These are phyloP conservation scores for Beauveria varroae DNA, from an alignment of 2,329 filamentous ascomycete genomes.

Conservation along the genomic window DNA sequence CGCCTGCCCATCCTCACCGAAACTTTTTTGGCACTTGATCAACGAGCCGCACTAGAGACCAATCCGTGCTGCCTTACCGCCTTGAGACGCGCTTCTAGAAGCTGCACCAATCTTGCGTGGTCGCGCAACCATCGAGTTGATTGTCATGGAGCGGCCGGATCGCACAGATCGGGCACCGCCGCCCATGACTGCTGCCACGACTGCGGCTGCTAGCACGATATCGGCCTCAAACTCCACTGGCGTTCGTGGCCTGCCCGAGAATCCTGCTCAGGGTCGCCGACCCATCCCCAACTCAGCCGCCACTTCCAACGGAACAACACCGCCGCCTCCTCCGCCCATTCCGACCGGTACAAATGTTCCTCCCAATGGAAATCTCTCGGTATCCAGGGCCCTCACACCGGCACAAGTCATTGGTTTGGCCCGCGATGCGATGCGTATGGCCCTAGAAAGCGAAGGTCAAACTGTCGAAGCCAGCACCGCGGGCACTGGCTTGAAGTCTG, in stretches of 20 bases:
- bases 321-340: constrained; percentile 38
- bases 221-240: background rate
- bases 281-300: constrained; percentile 31
- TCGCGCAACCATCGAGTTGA: constrained; percentile 14
- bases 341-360: constrained; percentile 40
- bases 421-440: constrained; percentile 59
- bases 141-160: constrained; percentile 26
- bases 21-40: constrained; percentile 7
- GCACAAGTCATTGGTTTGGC: constrained; percentile 59
- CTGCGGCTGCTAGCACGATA: background rate
- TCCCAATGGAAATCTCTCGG: constrained; percentile 39
- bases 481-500: constrained; percentile 53
- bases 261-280: constrained; percentile 30
- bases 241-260: constrained; percentile 32
- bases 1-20: constrained; percentile 6
- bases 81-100: constrained; percentile 15
- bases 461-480: constrained; percentile 52
- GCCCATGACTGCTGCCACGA: constrained; percentile 14
- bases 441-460: constrained; percentile 59
- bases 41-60: background rate
- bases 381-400: constrained; percentile 47
- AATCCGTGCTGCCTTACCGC: background rate
- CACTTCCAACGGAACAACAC: constrained; percentile 33
- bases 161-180: constrained; percentile 9
- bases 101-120: constrained; percentile 15